phyloP scores from a whole-genome alignment of 1,284 basidiomycete species.

The Athelia sp. region DNA sequence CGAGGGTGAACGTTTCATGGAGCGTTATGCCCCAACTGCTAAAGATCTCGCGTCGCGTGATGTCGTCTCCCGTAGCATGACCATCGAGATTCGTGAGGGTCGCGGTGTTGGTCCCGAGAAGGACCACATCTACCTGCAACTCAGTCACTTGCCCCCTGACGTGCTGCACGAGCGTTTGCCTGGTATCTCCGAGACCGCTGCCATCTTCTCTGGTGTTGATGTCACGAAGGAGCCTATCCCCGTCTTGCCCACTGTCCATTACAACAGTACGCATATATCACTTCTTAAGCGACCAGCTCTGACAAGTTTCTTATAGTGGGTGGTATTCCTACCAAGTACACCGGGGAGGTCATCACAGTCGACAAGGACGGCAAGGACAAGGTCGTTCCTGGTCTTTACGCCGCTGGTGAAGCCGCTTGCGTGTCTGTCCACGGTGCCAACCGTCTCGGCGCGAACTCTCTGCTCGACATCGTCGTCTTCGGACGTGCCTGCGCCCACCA shows the following conservation, averaged over 20 bases:
- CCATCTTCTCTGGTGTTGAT: slow-evolving; percentile 99
- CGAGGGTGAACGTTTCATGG: slow-evolving; percentile 99
- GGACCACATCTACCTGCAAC: slow-evolving; percentile 96
- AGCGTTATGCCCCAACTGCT: slow-evolving; percentile 98
- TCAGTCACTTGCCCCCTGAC: slow-evolving; percentile 95
- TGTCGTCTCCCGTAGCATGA: slow-evolving; percentile 99
- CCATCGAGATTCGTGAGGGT: slow-evolving; percentile 97
- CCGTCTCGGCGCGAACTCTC: slow-evolving; percentile 98
- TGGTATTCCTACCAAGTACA: slow-evolving; percentile 98
- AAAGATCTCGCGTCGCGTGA: slow-evolving; percentile 99
- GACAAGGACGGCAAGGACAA: slow-evolving; percentile 90
- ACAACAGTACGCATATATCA: slow-evolving; percentile 63
- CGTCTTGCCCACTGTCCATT: slow-evolving; percentile 94
- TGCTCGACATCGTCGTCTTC: slow-evolving; percentile 98
- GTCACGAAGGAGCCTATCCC: slow-evolving; percentile 99
- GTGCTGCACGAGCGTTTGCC: slow-evolving; percentile 96
- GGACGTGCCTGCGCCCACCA: slow-evolving; percentile 98
- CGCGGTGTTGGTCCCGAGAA: slow-evolving; percentile 99
- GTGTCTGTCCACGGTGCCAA: slow-evolving; percentile 99
- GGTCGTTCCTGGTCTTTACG: slow-evolving; percentile 95
- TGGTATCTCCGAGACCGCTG: slow-evolving; percentile 99
- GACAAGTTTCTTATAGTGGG: slow-evolving; percentile 67
- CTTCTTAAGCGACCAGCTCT: background rate
- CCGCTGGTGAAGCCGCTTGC: slow-evolving; percentile 97
- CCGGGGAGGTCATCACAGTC: slow-evolving; percentile 90